Conservation (phyloP, 2,329 filamentous ascomycete species). For the Beauveria pseudobassiana region DNA sequence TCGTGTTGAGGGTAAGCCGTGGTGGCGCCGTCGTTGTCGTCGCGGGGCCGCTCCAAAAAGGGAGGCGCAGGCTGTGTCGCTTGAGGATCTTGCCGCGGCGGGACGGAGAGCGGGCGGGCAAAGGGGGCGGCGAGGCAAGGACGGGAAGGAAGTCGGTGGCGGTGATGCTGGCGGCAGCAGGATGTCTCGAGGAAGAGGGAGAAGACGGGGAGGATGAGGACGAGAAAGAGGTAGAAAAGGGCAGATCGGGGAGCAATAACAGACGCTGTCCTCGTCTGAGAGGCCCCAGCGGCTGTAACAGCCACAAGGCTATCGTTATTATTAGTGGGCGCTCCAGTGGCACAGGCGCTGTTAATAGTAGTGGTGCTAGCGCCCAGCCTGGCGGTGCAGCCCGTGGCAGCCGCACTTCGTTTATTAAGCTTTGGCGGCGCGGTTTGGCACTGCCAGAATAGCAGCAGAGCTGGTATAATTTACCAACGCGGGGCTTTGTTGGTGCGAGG, state of each 20-base stretch:
- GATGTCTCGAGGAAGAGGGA: background rate
- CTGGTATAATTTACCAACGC: background rate
- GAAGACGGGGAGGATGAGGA: background rate
- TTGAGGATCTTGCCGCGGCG: background rate
- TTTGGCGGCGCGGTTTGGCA: background rate
- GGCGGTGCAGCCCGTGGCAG: background rate
- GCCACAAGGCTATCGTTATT: background rate
- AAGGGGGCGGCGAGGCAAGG: background rate
- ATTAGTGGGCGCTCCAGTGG: background rate
- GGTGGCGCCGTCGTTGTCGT: background rate
- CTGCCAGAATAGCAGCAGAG: background rate
- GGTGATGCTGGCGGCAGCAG: background rate
- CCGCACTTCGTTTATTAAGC: background rate
- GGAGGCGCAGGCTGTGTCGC: background rate
- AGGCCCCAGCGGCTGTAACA: background rate
- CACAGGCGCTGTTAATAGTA: background rate
- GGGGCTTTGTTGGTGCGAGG: background rate
- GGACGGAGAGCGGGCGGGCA: background rate
- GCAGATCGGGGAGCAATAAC: background rate
- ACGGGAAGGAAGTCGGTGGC: background rate
- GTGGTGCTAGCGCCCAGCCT: background rate
- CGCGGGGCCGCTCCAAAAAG: conserved; percentile 4
- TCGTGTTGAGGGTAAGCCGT: background rate
- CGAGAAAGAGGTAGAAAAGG: background rate
- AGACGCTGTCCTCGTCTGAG: background rate